A percentile compares a stretch with the other conserved stretches of the same genome.
Conservation (phyloP, 148 eudicot species). For the Amaranthus hypochondriacus region DNA sequence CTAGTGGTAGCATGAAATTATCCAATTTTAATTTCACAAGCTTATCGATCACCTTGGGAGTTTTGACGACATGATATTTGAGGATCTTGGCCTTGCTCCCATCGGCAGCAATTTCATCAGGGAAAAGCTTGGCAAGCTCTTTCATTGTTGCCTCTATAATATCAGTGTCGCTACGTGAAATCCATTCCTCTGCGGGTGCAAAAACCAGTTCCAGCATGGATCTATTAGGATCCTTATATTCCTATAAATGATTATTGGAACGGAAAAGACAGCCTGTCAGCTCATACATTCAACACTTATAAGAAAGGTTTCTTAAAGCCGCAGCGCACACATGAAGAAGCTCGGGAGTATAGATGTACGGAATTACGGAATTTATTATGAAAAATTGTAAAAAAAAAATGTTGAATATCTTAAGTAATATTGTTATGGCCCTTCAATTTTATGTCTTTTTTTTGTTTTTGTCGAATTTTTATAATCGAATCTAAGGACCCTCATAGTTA, state of each 20-base stretch:
- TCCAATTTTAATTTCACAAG: background rate
- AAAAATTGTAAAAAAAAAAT: too few species aligned
- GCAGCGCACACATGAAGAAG: too few species aligned
- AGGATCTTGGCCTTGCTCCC: conserved; percentile 95
- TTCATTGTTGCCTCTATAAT: conserved; percentile 94
- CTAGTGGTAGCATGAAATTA: background rate
- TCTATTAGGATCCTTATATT: conserved; percentile 73
- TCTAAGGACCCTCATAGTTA: too few species aligned
- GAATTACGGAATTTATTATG: too few species aligned
- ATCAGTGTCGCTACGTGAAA: conserved; percentile 68
- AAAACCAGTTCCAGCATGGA: conserved; percentile 98
- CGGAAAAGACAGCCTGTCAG: background rate
- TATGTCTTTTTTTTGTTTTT: too few species aligned
- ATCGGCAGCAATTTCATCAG: conserved; percentile 92
- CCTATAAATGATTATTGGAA: conserved; percentile 37
- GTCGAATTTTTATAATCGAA: too few species aligned
- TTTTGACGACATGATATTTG: conserved; percentile 92
- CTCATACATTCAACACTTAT: background rate
- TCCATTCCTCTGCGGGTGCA: conserved; percentile 99
- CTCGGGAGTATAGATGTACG: too few species aligned
- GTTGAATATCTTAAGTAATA: too few species aligned
- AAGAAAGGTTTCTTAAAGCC: background rate
- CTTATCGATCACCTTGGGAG: conserved; percentile 67
- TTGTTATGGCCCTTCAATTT: too few species aligned
- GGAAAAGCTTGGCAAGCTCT: conserved; percentile 92